A percentile compares a stretch with the other conserved stretches of the same genome.
Evolutionary conservation across 2,329 filamentous ascomycete genomes (phyloP).

Genomic region (Monilinia vaccinii-corymbosi): DNA sequence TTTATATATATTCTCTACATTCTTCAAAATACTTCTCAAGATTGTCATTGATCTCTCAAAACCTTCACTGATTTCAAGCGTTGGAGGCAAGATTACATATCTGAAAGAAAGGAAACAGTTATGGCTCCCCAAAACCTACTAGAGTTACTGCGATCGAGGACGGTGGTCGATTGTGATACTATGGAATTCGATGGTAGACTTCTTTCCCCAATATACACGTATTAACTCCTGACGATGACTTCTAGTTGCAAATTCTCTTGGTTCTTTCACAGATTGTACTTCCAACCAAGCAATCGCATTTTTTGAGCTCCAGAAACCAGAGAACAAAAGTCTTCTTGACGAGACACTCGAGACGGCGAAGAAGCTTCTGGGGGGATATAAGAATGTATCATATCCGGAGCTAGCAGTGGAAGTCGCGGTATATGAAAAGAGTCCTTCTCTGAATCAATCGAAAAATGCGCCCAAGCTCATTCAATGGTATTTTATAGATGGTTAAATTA

Average conservation of each 20-base stretch:
- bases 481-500: slow-evolving; percentile 43
- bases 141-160: slow-evolving; percentile 36
- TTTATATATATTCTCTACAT: background rate
- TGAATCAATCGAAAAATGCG: background rate
- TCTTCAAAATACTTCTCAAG: background rate
- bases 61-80: background rate
- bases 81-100: background rate
- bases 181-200: slow-evolving; percentile 37
- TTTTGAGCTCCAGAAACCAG: slow-evolving; percentile 36
- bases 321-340: slow-evolving; percentile 32
- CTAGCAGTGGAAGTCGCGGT: slow-evolving; percentile 49
- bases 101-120: background rate
- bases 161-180: slow-evolving; percentile 43
- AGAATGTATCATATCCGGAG: slow-evolving; percentile 34
- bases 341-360: slow-evolving; percentile 31
- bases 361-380: slow-evolving; percentile 25
- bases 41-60: background rate
- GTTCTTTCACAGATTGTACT: slow-evolving; percentile 44
- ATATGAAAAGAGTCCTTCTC: slow-evolving; percentile 14
- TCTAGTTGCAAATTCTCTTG: slow-evolving; percentile 37
- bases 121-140: slow-evolving; percentile 29
- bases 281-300: slow-evolving; percentile 47
- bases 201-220: background rate
- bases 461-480: background rate
- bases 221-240: background rate